Conservation (phyloP, 2,329 filamentous ascomycete genomes). For the Aspergillus alliaceus region DNA sequence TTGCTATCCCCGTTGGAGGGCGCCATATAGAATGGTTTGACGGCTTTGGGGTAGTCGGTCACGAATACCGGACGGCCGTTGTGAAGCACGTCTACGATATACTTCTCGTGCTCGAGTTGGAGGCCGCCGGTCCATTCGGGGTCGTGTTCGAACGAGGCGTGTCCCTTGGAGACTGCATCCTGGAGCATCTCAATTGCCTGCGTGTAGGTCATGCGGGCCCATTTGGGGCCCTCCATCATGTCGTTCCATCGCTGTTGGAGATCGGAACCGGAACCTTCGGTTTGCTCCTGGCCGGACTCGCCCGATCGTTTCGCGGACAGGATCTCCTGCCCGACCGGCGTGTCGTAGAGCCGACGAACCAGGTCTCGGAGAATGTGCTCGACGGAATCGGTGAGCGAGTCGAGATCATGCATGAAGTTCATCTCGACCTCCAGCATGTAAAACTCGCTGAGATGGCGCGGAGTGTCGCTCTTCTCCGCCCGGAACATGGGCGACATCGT, state of each 20-base stretch:
- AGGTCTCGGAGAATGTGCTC: slow-evolving; percentile 72
- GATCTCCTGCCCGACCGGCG: slow-evolving; percentile 57
- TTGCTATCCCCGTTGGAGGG: slow-evolving; percentile 43
- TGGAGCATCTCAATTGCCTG: slow-evolving; percentile 71
- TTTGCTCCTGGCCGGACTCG: slow-evolving; percentile 42
- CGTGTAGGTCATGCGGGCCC: slow-evolving; percentile 82
- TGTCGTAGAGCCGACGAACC: slow-evolving; percentile 51
- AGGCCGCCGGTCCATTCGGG: slow-evolving; percentile 73
- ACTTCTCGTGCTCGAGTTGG: slow-evolving; percentile 90
- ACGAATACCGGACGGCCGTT: slow-evolving; percentile 76
- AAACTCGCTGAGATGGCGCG: slow-evolving; percentile 92
- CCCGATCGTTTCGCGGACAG: slow-evolving; percentile 46
- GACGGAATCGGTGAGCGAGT: slow-evolving; percentile 73
- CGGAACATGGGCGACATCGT: slow-evolving; percentile 90
- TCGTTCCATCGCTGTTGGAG: slow-evolving; percentile 72
- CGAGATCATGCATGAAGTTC: slow-evolving; percentile 71
- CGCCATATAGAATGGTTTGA: slow-evolving; percentile 92
- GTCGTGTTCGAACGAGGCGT: slow-evolving; percentile 62
- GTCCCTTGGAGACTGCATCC: slow-evolving; percentile 52
- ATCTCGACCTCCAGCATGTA: slow-evolving; percentile 97
- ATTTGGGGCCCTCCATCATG: slow-evolving; percentile 56
- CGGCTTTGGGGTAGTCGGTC: slow-evolving; percentile 81
- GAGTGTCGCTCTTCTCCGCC: slow-evolving; percentile 89
- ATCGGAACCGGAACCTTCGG: slow-evolving; percentile 38
- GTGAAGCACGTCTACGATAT: slow-evolving; percentile 69